Evolutionary conservation across 129 eudicot species (phyloP), one percentile per base, ranked within the genome.

Genomic region (Pseudognaphalium luteoalbum): DNA sequence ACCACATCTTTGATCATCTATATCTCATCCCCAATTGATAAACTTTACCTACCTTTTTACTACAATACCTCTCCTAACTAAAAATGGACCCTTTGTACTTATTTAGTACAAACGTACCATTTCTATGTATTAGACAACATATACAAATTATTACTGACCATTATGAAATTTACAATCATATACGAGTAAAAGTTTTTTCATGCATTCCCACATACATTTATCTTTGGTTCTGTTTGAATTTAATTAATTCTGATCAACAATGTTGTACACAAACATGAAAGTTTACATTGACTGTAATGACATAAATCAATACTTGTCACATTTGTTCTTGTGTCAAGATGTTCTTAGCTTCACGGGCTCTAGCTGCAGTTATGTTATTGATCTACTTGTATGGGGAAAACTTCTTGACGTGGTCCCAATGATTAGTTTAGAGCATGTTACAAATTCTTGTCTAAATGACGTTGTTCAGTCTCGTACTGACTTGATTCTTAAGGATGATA

Each of bases 11-110:
- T 75, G 15, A 65, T 78, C 62, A 69, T 35, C 58, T 17, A 30
- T 44, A 70, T 70, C 3, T 70, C 29, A 50, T 70, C 74, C 16
- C 60, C 41, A 33, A 33, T 65, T 20, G 28, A 66, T 77, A 41
- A 5, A 35, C 73, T 65, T 79, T 59, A 79, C 83, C 74, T 52
- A 72, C 82, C 34, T 5, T 15, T 29, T 47, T 47, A 50, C 6
- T 22, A 66, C 34, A 30, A 80, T 66, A 73, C n/a, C 69, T 29
- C 64, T 73, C 30, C 7, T 66, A 73, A 73, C 75, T 57, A 73
- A 54, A 72, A 66, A 73, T 73, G 75, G 61, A 73, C 39, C 58
- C 39, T 72, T 47, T 41, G 63, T 28, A 30, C 62, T 11, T 47
- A 60, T 41, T 71, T 12, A 5, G 39, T 70, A 60, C 64, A 60